Evolutionary conservation across 495 filamentous ascomycete genomes (phyloP), one percentile per base, ranked within the genome.

Genomic region (Neohortaea acidophila): DNA sequence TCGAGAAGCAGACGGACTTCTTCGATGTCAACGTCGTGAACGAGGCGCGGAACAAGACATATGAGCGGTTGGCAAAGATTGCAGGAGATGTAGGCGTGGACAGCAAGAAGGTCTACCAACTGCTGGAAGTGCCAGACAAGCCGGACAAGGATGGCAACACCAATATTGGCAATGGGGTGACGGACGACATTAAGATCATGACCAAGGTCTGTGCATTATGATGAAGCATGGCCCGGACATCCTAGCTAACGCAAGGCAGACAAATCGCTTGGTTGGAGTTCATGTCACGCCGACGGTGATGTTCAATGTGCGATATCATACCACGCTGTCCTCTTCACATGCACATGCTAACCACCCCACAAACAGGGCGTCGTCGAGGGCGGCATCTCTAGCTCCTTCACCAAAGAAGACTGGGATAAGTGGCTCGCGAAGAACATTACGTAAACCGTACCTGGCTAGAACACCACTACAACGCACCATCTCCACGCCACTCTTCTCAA

Each of bases 231-330:
- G n/a, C n/a, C n/a, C n/a, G n/a, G n/a, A n/a, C n/a, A n/a, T 21
- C 17, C 24, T 23, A 15, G 10, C 4, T 11, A 19, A 2, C n/a
- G n/a, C 40, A 25, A 29, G 30, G 17, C 31, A 73, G 70, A 61
- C 62, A 38, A 78, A 78, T 44, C 64, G 85, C 40, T 57, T 84
- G 47, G 61, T 75, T 5, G 81, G 85, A 4, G 74, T 91, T 22
- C 87, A 94, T 64, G 83, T 93, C 20, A 84, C 79, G 20, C 85
- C 85, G 15, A 94, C 84, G 1, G 82, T 91, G 13, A 59, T 91
- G 28, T 89, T 92, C 60, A 73, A 94, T 60, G 70, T 73, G 50
- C 54, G 58, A n/a, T n/a, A n/a, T n/a, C n/a, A n/a, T n/a, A 19
- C 17, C 39, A 12, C 2, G 0, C 21, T 12, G 24, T 14, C 35